Evolutionary conservation across 495 filamentous ascomycete species (phyloP).

Genomic region (Penicillium verhagenii): DNA sequence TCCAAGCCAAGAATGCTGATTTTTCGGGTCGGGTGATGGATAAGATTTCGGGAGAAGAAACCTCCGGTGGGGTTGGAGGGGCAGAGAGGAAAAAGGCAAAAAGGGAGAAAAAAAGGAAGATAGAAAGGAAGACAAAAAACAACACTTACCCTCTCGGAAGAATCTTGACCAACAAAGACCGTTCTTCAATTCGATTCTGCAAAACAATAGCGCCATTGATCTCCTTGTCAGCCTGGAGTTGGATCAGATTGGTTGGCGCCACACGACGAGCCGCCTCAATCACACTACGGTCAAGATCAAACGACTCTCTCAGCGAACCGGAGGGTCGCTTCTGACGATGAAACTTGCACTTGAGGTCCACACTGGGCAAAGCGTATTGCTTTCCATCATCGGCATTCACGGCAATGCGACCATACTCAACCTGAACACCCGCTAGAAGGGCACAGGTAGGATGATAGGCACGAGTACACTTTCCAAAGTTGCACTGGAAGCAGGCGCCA

Average conservation of each 20-base stretch:
- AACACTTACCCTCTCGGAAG: slow-evolving; percentile 79
- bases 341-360: slow-evolving; percentile 91
- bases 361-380: slow-evolving; percentile 83
- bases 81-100: slow-evolving; percentile 3
- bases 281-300: slow-evolving; percentile 59
- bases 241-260: slow-evolving; percentile 73
- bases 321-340: slow-evolving; percentile 83
- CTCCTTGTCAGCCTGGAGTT: slow-evolving; percentile 84
- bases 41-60: slow-evolving; percentile 3
- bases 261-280: slow-evolving; percentile 64
- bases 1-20: background rate
- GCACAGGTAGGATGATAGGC: slow-evolving; percentile 97
- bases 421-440: slow-evolving; percentile 82
- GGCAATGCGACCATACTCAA: slow-evolving; percentile 79
- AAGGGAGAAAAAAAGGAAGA: slow-evolving; percentile 6
- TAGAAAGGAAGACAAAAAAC: slow-evolving; percentile 17
- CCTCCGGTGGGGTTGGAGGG: slow-evolving; percentile 10
- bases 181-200: slow-evolving; percentile 69
- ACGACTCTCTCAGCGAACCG: slow-evolving; percentile 65
- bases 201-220: slow-evolving; percentile 89
- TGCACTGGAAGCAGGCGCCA: slow-evolving; percentile 96
- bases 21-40: slow-evolving; percentile 3
- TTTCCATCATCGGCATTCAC: slow-evolving; percentile 90
- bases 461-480: slow-evolving; percentile 87
- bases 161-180: slow-evolving; percentile 74